A percentile compares a stretch with the other conserved stretches of the same genome.
Conservation (phyloP, 208 protist genomes). For the Leishmania braziliensis region DNA sequence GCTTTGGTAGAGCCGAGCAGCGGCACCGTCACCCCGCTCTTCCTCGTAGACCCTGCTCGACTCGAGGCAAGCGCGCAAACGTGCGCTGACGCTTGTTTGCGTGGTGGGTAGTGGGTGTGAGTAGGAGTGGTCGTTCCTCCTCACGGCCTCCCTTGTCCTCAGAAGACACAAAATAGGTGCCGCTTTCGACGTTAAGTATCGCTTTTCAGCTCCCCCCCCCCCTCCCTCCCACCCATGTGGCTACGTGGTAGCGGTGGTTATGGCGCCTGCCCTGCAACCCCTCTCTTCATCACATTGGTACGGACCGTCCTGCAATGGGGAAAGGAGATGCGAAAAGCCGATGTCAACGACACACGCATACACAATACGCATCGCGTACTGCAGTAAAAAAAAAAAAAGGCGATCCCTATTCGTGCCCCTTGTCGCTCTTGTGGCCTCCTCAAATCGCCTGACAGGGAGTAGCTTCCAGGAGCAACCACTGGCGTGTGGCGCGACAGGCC, state of each 20-base stretch:
- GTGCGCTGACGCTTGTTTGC: slow-evolving; percentile 13
- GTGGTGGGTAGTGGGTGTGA: neutral
- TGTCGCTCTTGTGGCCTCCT: neutral
- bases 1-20: neutral
- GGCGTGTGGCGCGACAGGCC: neutral
- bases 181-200: neutral
- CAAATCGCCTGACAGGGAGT: neutral
- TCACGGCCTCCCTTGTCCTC: too few relatives aligned
- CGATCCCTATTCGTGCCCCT: neutral
- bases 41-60: slow-evolving; percentile 15
- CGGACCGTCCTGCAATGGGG: neutral
- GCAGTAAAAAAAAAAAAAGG: neutral
- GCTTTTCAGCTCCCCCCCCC: too few relatives aligned
- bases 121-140: neutral
- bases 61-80: neutral
- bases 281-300: neutral
- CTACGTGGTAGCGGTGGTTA: neutral
- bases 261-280: neutral
- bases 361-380: neutral
- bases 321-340: neutral
- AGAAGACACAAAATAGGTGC: neutral
- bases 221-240: neutral
- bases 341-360: neutral
- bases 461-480: too few relatives aligned
- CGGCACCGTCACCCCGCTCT: slow-evolving; percentile 2